Evolutionary conservation across 495 filamentous ascomycete genomes (phyloP).

Genomic region (Neurospora sp.): DNA sequence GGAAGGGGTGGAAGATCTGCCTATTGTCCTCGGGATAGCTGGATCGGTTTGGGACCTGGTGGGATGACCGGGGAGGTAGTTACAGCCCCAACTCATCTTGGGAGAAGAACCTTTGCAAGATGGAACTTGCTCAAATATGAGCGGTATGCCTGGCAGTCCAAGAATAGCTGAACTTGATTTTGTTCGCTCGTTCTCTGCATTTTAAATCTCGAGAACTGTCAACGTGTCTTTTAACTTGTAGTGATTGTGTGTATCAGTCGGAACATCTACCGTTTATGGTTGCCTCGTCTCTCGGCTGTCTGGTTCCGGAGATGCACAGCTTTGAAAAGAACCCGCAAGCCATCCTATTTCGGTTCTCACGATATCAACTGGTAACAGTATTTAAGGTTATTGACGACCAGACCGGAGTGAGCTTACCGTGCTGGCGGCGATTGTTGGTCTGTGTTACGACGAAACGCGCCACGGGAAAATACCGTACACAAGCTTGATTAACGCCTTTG

Average conservation of each 20-base stretch:
- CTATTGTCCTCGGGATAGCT: neutral
- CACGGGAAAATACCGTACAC: neutral
- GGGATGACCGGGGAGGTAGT: neutral
- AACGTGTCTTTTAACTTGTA: neutral
- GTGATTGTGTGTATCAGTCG: neutral
- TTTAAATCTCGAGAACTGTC: neutral
- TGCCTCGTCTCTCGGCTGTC: neutral
- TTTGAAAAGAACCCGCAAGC: neutral
- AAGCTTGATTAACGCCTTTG: neutral
- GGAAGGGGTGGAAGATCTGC: neutral
- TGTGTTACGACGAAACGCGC: neutral
- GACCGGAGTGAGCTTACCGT: neutral
- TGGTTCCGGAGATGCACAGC: neutral
- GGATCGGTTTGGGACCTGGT: neutral
- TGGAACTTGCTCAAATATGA: neutral
- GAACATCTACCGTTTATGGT: neutral
- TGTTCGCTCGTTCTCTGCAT: neutral
- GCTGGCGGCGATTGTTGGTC: neutral
- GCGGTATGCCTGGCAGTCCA: neutral
- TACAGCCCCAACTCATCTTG: neutral
- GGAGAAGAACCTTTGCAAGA: neutral
- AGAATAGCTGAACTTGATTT: neutral
- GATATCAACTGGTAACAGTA: neutral
- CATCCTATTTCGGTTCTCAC: neutral
- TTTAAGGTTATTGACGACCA: neutral